Evolutionary conservation across 2,329 filamentous ascomycete genomes (phyloP), one percentile per base, ranked within the genome.

Genomic region (Ilyonectria robusta): DNA sequence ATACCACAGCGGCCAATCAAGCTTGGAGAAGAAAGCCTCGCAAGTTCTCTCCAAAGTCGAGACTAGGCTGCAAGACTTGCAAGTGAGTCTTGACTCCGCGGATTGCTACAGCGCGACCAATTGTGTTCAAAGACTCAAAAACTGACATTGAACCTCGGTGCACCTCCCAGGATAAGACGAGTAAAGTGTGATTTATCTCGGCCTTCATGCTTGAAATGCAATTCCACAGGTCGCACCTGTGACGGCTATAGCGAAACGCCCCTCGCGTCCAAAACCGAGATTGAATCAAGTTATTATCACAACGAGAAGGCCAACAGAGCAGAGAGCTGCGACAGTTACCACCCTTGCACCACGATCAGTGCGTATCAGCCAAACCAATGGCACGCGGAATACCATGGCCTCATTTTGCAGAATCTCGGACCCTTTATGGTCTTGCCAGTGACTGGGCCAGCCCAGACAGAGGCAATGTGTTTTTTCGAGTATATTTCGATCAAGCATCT

Each of bases 41-140:
- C 50, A 78, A 76, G 46, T 81, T 78, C 37, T 78, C 81, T 60
- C 78, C 80, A 68, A 82, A 81, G 73, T 82, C 80, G 68, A 78
- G 76, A 72, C 71, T 78, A 15, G 80, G 80, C 54, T 82, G 80
- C 70, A 81, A 79, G 70, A 82, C 80, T 47, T 82, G 80, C 80
- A 82, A 82, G 80, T 82, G 62, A 78, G 80, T 76, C 54, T 69
- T 62, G 59, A 57, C 60, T 66, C 56, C 17, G 19, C 26, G 55
- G 19, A 31, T 55, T 57, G 44, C 33, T 46, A n/a, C 31, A 47
- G n/a, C 17, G 6, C 56, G 6, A 51, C 63, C 51, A 54, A 51
- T 50, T 61, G 33, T 33, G 44, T 64, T 63, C 35, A 62, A 68
- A 56, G 4, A 61, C 33, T 62, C 35, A 44, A 40, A 65, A 65